Base-by-base conservation (phyloP, 495 filamentous ascomycete species). In the Penicillium dipodomyicola region DNA sequence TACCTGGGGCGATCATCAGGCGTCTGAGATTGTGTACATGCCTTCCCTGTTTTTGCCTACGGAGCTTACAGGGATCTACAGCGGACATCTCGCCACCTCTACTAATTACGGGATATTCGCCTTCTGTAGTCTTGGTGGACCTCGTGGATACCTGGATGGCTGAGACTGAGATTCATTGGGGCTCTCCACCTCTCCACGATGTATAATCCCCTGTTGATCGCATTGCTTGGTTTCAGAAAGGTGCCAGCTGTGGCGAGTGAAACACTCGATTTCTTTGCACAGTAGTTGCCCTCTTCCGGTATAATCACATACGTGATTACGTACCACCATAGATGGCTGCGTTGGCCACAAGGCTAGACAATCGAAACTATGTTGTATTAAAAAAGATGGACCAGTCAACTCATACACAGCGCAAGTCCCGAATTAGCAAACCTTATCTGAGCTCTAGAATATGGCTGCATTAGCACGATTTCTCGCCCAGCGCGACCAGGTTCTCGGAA, bases 401-500 rank as follows among this genome's bases (percentile, higher is more conserved):
- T 25, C 23, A 45, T 8, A 12, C 19, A 27, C 15, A 42, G 46
- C 44, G 32, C 44, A 35, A 59, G 54, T 30, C 44, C 39, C 49
- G 33, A 51, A 42, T 47, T 47, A 22, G 23, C 32, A 52, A 59
- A 57, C 45, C 39, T 49, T 54, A 64, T 62, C 47, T 30, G 52
- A 15, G 20, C 23, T 51, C 33, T 17, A 12, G 10, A 27, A 23
- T 22, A 44, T 41, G 49, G 15, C 32, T 60, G 53, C 56, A 67
- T 59, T 56, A 57, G 58, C 49, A 61, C 58, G 55, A 53, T 54
- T 45, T 8, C 52, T 23, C 19, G 11, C 25, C 23, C 45, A 49
- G 17, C 42, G 39, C 15, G 19, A 58, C 53, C 53, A 65, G 54
- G 54, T 58, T 49, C 59, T 35, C 43, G 59, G 58, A 20, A 35